Conservation (phyloP, 495 filamentous ascomycete genomes). For the Penicillium simplicissimum region DNA sequence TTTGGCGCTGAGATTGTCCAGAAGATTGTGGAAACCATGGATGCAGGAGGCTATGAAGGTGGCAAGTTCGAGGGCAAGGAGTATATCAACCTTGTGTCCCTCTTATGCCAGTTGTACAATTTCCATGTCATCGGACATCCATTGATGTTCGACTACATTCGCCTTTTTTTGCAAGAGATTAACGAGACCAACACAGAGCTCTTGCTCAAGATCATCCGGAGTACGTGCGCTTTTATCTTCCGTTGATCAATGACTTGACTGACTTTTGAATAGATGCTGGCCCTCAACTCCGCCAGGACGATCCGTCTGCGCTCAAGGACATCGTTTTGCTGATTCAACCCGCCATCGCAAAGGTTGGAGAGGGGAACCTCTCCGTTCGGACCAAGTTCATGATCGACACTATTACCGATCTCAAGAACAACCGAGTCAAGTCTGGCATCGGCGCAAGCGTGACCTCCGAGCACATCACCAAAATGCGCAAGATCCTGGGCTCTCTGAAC, state of each 20-base stretch:
- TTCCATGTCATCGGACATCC: conserved; percentile 83
- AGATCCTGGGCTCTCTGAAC: conserved; percentile 73
- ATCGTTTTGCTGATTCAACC: conserved; percentile 80
- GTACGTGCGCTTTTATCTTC: conserved; percentile 35
- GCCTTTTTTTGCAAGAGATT: conserved; percentile 68
- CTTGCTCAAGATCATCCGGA: conserved; percentile 78
- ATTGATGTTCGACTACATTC: conserved; percentile 87
- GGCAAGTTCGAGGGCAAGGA: conserved; percentile 62
- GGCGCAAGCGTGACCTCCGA: conserved; percentile 67
- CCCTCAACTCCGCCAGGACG: conserved; percentile 82
- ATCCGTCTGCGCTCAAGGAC: conserved; percentile 87
- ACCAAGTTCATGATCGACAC: conserved; percentile 99
- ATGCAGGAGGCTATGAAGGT: conserved; percentile 38
- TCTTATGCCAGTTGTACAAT: conserved; percentile 86
- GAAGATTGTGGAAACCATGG: conserved; percentile 70
- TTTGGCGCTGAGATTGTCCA: conserved; percentile 85
- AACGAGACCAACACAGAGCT: conserved; percentile 92
- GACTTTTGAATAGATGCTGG: conserved; percentile 55
- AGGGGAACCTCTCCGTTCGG: conserved; percentile 74
- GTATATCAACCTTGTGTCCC: conserved; percentile 73
- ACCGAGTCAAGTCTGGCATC: conserved; percentile 74
- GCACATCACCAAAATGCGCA: conserved; percentile 82
- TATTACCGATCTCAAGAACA: conserved; percentile 92
- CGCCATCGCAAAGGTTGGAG: conserved; percentile 63
- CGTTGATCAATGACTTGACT: not conserved